Percentiles rank a stretch among this genome's conserved stretches.
These are phyloP conservation scores for Macrolepiota albuminosa DNA, from an alignment of 768 basidiomycete species.

Conservation along the genomic window DNA sequence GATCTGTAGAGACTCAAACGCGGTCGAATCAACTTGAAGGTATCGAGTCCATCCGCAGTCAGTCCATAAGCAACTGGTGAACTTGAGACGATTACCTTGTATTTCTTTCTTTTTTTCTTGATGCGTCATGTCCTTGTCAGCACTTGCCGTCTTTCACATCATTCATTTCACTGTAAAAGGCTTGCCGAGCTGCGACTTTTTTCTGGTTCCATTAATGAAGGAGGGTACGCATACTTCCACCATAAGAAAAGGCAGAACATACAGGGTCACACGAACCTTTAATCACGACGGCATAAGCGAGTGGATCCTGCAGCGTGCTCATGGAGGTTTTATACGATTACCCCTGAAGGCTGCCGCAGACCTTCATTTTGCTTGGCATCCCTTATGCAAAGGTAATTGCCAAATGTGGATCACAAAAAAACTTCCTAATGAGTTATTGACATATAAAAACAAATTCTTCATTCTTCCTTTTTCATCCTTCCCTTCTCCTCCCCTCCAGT, in stretches of 20 bases:
- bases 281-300: background rate
- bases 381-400: background rate
- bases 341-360: background rate
- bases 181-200: background rate
- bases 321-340: background rate
- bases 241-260: background rate
- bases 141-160: background rate
- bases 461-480: background rate
- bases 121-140: background rate
- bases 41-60: background rate
- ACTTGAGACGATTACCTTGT: background rate
- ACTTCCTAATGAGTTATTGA: background rate
- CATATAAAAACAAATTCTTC: background rate
- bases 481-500: constrained; percentile 6
- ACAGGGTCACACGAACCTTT: background rate
- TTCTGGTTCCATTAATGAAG: background rate
- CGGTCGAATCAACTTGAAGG: background rate
- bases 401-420: constrained; percentile 1
- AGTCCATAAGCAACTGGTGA: background rate
- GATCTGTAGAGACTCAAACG: background rate
- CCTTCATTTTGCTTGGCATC: background rate
- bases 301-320: background rate
- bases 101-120: background rate
- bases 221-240: background rate
- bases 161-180: background rate